Evolutionary conservation across 805 yeast species (phyloP).

Genomic region (Cyberlindnera sargentensis): DNA sequence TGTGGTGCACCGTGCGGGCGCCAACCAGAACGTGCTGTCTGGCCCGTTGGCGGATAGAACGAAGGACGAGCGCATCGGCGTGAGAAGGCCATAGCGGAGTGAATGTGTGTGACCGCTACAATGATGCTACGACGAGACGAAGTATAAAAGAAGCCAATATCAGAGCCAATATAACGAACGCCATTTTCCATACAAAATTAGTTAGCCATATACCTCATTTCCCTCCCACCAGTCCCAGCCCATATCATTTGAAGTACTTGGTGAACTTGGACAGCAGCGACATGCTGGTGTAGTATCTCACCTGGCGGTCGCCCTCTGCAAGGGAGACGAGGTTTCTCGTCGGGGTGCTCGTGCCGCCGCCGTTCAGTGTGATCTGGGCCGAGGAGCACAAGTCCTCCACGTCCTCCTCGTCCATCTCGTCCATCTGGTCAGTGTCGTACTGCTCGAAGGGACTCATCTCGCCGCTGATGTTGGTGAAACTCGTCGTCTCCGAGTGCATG

Average conservation of each 20-base stretch:
- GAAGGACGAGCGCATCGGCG: conserved; percentile 19
- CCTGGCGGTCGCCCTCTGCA: conserved; percentile 17
- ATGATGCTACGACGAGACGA: no score
- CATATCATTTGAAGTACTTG: conserved; percentile 15
- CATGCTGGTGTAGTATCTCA: conserved; percentile 19
- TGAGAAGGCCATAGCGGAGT: conserved; percentile 4
- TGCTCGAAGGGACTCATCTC: conserved; percentile 17
- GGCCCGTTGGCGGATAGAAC: conserved; percentile 9
- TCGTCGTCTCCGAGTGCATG: conserved; percentile 13
- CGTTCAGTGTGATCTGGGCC: conserved; percentile 17
- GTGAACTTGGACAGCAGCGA: conserved; percentile 21
- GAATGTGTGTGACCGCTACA: no score
- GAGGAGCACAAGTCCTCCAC: conserved; percentile 15
- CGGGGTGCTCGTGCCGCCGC: conserved; percentile 1
- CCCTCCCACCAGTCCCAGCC: no score
- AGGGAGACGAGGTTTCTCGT: conserved; percentile 7
- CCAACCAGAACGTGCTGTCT: conserved; percentile 15
- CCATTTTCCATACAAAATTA: no score
- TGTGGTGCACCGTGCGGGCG: not conserved
- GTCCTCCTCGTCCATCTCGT: conserved; percentile 9
- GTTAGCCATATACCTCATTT: no score
- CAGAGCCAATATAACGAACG: no score
- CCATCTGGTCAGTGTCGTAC: conserved; percentile 2
- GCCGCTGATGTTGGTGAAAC: conserved; percentile 20
- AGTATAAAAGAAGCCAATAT: no score